Percentiles rank a stretch among this genome's conserved stretches.
These are phyloP conservation scores for Wallacemonas sp. DNA, from an alignment of 208 protist species.

Conservation along the genomic window DNA sequence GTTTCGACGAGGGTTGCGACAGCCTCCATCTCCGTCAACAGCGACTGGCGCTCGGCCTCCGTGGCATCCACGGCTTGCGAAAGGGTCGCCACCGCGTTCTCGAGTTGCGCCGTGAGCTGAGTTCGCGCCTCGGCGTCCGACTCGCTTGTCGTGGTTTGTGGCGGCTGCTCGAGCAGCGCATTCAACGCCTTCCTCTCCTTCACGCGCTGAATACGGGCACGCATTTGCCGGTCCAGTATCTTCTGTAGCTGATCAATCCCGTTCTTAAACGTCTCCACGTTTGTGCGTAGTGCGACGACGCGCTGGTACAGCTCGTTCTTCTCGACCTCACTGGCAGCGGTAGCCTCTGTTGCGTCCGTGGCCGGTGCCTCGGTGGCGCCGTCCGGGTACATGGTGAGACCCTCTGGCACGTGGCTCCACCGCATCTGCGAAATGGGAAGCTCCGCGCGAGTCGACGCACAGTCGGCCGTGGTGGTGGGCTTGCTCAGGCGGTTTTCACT, in stretches of 20 bases:
- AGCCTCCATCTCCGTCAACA: conserved; percentile 23
- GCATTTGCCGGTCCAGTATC: conserved; percentile 56
- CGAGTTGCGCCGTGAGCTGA: too few species aligned
- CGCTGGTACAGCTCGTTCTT: conserved; percentile 34
- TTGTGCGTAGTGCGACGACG: conserved; percentile 31
- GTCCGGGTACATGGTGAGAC: conserved; percentile 70
- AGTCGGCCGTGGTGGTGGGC: background rate
- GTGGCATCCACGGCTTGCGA: conserved; percentile 22
- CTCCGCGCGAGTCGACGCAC: conserved; percentile 16
- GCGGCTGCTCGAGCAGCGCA: background rate
- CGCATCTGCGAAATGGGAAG: conserved; percentile 56
- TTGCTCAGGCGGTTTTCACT: conserved; percentile 16
- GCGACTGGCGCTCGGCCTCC: conserved; percentile 22
- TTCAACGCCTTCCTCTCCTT: conserved; percentile 30
- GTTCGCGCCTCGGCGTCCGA: background rate
- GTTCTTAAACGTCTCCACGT: conserved; percentile 71
- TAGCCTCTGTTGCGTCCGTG: background rate
- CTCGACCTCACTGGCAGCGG: background rate
- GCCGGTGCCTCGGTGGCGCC: conserved; percentile 18
- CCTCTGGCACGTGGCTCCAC: conserved; percentile 79
- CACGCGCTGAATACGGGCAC: conserved; percentile 38
- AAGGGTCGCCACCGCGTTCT: conserved; percentile 16
- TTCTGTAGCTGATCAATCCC: conserved; percentile 65
- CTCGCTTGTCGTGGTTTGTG: too few species aligned
- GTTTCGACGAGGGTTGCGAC: conserved; percentile 13